Evolutionary conservation across 2,329 filamentous ascomycete species (phyloP), one percentile per base, ranked within the genome.

Genomic region (Aspergillus viridinutans): DNA sequence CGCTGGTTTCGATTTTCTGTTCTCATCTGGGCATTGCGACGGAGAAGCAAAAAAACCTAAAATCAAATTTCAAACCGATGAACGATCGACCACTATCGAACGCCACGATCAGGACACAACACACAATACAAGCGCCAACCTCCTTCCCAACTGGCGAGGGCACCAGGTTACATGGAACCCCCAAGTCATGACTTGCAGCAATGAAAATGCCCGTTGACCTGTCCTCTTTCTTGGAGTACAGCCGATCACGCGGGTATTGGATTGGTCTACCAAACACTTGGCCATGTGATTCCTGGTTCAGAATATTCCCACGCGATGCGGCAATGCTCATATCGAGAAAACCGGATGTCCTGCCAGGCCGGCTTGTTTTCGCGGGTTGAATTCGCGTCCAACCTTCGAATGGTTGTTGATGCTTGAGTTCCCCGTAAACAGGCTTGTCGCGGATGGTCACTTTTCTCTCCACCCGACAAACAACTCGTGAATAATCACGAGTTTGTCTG

Each of bases 181-280:
- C 62, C 67, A 69, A 69, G 72, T 70, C 62, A 59, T 61, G 74
- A 74, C 74, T 76, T 71, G 74, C 59, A 76, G 69, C 74, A 76
- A 76, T 76, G 74, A 76, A 74, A 64, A 69, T 69, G 58, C 54
- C 43, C 21, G 21, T 23, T 47, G 43, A 17, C 43, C 20, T 47
- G 43, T 26, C 14, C 57, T 49, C 51, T 23, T 28, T 17, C 17
- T 38, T 49, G 50, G 23, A 51, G 29, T 50, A 55, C 23, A 56
- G 43, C 12, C 12, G 21, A 25, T 26, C 40, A 49, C 7, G 43
- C 12, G 55, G 57, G 35, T 62, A 69, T 72, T 58, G 71, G 73
- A 76, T 74, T 76, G 73, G 74, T 75, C 73, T 66, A 54, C 61
- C 20, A 60, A 59, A 63, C 58, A 66, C 70, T 73, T 69, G 65